Conservation (phyloP, 768 basidiomycete species). For the Tylopilus sp. region DNA sequence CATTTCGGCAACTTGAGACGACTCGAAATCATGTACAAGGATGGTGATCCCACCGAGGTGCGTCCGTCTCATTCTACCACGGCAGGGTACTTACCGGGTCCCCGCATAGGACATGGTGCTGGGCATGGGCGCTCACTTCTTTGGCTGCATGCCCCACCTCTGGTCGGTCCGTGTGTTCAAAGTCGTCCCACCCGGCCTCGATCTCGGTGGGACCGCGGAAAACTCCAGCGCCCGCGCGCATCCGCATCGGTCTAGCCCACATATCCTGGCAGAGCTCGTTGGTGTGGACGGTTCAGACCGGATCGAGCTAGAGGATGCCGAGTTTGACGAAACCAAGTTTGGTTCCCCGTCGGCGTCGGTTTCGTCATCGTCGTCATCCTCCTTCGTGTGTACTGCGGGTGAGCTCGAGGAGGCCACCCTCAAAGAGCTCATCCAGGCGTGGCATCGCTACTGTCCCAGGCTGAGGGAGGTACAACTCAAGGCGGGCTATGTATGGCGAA, state of each 20-base stretch:
- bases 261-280: constrained; percentile 10
- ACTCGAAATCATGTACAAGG: constrained; percentile 39
- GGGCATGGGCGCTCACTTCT: constrained; percentile 43
- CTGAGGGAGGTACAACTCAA: constrained; percentile 42
- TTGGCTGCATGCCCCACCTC: constrained; percentile 34
- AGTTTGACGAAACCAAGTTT: constrained; percentile 20
- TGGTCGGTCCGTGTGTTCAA: constrained; percentile 40
- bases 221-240: constrained; percentile 4
- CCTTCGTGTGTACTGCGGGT: no score
- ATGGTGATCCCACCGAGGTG: constrained; percentile 41
- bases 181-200: constrained; percentile 15
- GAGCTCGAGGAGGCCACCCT: constrained; percentile 29
- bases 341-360: background rate
- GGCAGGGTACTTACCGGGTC: background rate
- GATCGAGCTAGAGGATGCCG: constrained; percentile 18
- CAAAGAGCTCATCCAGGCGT: constrained; percentile 39
- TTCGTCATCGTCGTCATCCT: background rate
- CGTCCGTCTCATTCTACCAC: constrained; percentile 6
- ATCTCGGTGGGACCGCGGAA: constrained; percentile 4
- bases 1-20: constrained; percentile 36
- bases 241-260: constrained; percentile 10
- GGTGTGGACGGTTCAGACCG: constrained; percentile 11
- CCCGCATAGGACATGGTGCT: constrained; percentile 36
- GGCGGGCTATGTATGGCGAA: constrained; percentile 38
- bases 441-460: constrained; percentile 39